Percentiles rank a stretch among this genome's conserved stretches.
Evolutionary conservation across 2,329 filamentous ascomycete species (phyloP).

Genomic region (Apiospora koreana): DNA sequence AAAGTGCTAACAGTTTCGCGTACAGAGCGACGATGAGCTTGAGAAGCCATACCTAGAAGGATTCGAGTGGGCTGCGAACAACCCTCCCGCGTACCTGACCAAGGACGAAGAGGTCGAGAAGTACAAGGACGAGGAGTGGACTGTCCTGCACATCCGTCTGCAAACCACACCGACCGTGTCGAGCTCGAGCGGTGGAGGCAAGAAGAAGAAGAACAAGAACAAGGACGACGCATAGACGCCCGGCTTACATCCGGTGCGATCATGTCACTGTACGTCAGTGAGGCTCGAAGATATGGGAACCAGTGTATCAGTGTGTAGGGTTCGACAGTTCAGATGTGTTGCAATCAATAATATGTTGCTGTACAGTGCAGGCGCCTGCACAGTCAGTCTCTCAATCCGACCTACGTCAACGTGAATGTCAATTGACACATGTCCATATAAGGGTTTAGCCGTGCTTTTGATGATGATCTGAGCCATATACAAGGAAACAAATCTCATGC

Average conservation of each 20-base stretch:
- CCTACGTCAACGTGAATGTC: too few species aligned
- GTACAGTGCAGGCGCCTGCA: neutral
- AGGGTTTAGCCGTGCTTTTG: neutral
- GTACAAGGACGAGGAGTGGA: slow-evolving; percentile 86
- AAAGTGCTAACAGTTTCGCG: neutral
- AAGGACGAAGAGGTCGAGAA: slow-evolving; percentile 24
- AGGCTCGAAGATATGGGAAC: neutral
- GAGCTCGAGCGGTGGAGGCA: slow-evolving; percentile 50
- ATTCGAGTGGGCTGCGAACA: slow-evolving; percentile 75
- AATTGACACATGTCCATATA: neutral
- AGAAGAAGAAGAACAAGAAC: slow-evolving; percentile 70
- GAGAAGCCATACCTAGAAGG: slow-evolving; percentile 85
- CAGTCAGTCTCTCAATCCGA: neutral
- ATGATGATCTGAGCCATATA: neutral
- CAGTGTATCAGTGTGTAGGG: neutral
- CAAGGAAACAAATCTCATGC: neutral
- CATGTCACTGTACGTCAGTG: neutral
- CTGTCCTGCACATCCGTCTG: slow-evolving; percentile 82
- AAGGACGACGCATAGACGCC: slow-evolving; percentile 23
- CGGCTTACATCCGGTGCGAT: neutral
- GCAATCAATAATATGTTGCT: neutral
- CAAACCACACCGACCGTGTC: slow-evolving; percentile 51
- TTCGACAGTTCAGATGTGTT: neutral
- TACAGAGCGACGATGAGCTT: slow-evolving; percentile 73
- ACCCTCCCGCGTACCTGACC: slow-evolving; percentile 16